Evolutionary conservation across 2,329 filamentous ascomycete genomes (phyloP).

Genomic region (Sporothrix humicola): DNA sequence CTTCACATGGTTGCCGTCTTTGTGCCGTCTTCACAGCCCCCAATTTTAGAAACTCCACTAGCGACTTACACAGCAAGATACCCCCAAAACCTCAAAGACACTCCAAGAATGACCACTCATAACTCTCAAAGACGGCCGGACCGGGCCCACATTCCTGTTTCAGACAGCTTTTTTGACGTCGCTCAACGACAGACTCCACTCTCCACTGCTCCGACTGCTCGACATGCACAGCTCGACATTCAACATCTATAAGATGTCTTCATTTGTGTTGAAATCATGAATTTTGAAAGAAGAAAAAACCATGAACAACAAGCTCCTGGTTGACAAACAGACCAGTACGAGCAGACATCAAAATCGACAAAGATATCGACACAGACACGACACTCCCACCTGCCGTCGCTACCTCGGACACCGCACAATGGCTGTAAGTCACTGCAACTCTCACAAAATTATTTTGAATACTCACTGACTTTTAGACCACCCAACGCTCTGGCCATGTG

Average conservation of each 20-base stretch:
- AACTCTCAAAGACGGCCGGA: not conserved
- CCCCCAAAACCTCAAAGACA: too few species aligned
- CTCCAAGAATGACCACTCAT: too few species aligned
- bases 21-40: too few species aligned
- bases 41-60: too few species aligned
- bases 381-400: not conserved
- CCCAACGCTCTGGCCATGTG: not conserved
- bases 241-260: not conserved
- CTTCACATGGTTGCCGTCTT: not conserved
- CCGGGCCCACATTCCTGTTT: not conserved
- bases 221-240: too few species aligned
- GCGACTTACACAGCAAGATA: too few species aligned
- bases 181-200: not conserved
- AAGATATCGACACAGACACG: not conserved
- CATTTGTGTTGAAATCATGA: not conserved
- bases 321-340: not conserved
- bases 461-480: not conserved
- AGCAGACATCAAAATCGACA: not conserved
- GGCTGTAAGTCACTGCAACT: too few species aligned
- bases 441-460: not conserved
- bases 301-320: not conserved
- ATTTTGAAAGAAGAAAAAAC: not conserved
- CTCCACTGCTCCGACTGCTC: too few species aligned
- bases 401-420: not conserved
- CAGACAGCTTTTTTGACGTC: not conserved